These are phyloP conservation scores for Maudiozyma serrabonitensis DNA, from an alignment of 805 yeast genomes.

Conservation along the genomic window DNA sequence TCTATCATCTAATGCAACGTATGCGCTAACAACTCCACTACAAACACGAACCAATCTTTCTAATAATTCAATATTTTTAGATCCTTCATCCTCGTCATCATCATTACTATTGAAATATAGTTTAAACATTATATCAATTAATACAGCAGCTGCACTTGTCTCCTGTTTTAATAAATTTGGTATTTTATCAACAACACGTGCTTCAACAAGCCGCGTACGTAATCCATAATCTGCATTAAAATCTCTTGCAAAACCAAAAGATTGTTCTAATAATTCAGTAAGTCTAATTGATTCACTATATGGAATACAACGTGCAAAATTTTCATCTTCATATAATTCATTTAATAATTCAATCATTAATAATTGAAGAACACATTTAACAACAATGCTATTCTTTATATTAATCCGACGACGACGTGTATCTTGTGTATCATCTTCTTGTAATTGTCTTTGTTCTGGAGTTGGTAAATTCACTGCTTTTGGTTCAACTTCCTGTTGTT, in stretches of 20 bases:
- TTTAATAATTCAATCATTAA: constrained; percentile 78
- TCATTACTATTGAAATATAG: constrained; percentile 40
- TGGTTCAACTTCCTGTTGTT: neutral
- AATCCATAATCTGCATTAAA: constrained; percentile 86
- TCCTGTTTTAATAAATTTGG: constrained; percentile 92
- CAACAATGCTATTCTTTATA: constrained; percentile 69
- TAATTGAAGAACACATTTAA: constrained; percentile 84
- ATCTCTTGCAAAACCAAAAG: constrained; percentile 74
- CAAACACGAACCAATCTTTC: constrained; percentile 52
- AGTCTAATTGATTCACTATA: constrained; percentile 50
- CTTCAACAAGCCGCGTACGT: constrained; percentile 81
- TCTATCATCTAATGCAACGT: constrained; percentile 58
- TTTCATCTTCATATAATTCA: constrained; percentile 65
- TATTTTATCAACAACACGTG: constrained; percentile 83
- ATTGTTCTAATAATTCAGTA: constrained; percentile 49
- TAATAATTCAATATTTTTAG: constrained; percentile 39
- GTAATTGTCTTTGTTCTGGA: neutral
- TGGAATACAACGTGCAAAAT: constrained; percentile 62
- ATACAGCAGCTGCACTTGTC: constrained; percentile 80
- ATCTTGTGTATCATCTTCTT: neutral
- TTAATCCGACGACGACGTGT: constrained; percentile 35
- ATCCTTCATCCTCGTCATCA: constrained; percentile 32
- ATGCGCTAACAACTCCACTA: constrained; percentile 58
- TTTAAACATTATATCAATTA: constrained; percentile 68
- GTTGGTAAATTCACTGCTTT: no score